Evolutionary conservation across 257 asterid species (phyloP).

Genomic region (Fraxinus quadrangulata): DNA sequence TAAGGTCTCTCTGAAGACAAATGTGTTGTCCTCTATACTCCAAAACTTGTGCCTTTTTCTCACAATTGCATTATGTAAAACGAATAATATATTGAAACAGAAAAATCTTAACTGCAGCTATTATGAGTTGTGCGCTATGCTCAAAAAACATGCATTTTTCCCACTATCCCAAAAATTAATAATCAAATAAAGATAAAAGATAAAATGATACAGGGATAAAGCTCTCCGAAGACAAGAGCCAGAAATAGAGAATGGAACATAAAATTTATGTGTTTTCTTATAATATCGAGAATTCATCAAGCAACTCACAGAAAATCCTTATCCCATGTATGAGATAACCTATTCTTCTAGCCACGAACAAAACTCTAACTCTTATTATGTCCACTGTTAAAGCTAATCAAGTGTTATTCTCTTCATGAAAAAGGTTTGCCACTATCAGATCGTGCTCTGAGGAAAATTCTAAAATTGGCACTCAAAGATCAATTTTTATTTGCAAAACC

Average conservation of each 20-base stretch:
- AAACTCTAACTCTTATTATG: neutral
- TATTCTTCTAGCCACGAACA: neutral
- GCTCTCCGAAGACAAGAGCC: neutral
- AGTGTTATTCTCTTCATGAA: neutral
- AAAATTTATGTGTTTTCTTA: neutral
- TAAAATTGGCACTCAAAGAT: neutral
- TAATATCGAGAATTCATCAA: constrained; percentile 1
- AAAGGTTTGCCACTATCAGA: neutral
- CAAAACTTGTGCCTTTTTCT: neutral
- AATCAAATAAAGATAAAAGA: neutral
- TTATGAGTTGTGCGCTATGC: neutral
- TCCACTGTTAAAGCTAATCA: neutral
- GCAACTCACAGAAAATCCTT: neutral
- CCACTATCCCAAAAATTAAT: neutral
- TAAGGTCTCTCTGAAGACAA: neutral
- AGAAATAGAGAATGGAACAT: constrained; percentile 6
- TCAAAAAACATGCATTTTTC: neutral
- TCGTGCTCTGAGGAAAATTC: neutral
- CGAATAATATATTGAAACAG: neutral
- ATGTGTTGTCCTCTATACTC: neutral
- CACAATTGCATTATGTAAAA: neutral
- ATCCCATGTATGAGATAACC: neutral
- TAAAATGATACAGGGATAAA: neutral
- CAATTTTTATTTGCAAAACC: neutral
- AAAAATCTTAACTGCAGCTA: neutral